A percentile compares a stretch with the other conserved stretches of the same genome.
Conservation (phyloP, 1,284 basidiomycete species). For the Waitea zeae region DNA sequence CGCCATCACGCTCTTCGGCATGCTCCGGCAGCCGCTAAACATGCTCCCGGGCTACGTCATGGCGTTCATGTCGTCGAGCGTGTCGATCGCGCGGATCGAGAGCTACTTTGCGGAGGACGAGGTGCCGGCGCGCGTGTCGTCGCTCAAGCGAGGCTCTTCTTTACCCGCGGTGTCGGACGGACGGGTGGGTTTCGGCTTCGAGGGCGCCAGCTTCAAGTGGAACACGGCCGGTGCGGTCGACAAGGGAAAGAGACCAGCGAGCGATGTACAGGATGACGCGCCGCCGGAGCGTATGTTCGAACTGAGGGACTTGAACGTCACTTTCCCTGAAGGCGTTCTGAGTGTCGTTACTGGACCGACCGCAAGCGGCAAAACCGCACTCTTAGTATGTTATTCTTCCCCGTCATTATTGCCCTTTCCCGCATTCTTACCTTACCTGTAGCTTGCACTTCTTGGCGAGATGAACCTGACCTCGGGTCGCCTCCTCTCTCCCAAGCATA, state of each 20-base stretch:
- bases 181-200: constrained; percentile 41
- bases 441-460: constrained; percentile 53
- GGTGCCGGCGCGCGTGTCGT: constrained; percentile 20
- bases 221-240: constrained; percentile 19
- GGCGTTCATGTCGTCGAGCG: constrained; percentile 48
- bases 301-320: constrained; percentile 42
- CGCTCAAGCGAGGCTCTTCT: constrained; percentile 14
- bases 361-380: constrained; percentile 66
- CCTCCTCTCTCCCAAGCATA: constrained; percentile 48
- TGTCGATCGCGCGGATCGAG: constrained; percentile 67
- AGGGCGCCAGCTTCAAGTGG: constrained; percentile 55
- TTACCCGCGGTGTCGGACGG: constrained; percentile 9
- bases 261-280: constrained; percentile 6
- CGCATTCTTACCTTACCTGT: constrained; percentile 1
- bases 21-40: constrained; percentile 57
- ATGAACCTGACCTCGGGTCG: constrained; percentile 33
- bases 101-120: constrained; percentile 75
- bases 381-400: constrained; percentile 28
- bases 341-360: constrained; percentile 57
- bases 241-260: constrained; percentile 4
- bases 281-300: constrained; percentile 34
- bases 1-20: constrained; percentile 53
- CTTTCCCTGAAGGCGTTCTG: constrained; percentile 54
- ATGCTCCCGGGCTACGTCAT: constrained; percentile 54
- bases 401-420: constrained; percentile 10